Conservation (phyloP, 2,329 filamentous ascomycete species). For the Phaeosphaeriaceae sp. region DNA sequence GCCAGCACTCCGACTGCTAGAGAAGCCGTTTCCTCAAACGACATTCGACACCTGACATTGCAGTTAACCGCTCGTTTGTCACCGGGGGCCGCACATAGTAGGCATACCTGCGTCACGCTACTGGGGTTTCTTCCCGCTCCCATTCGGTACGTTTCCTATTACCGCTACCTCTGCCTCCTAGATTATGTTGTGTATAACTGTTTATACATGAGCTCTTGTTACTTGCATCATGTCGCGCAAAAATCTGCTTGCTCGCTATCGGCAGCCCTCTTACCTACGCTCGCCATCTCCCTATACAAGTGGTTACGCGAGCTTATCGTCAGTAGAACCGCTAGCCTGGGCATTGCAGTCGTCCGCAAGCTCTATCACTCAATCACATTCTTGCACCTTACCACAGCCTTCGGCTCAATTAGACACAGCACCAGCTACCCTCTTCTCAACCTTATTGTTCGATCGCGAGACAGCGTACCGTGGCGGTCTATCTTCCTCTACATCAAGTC, state of each 20-base stretch:
- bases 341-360: neutral
- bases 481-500: neutral
- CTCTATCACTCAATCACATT: neutral
- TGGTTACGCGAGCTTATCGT: neutral
- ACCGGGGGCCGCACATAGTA: neutral
- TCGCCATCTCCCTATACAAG: neutral
- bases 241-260: conserved; percentile 1
- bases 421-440: conserved; percentile 12
- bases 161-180: neutral
- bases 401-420: neutral
- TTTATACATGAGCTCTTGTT: neutral
- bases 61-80: neutral
- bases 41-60: too few species aligned
- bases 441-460: conserved; percentile 14
- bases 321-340: neutral
- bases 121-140: neutral
- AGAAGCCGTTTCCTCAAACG: neutral
- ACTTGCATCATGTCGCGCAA: conserved; percentile 6
- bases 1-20: neutral
- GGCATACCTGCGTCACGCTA: neutral
- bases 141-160: conserved; percentile 1
- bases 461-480: conserved; percentile 5
- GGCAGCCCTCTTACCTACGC: neutral
- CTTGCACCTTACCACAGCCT: neutral
- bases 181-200: conserved; percentile 6